Evolutionary conservation across 2,329 filamentous ascomycete genomes (phyloP).

Genomic region (Xylaria digitata): DNA sequence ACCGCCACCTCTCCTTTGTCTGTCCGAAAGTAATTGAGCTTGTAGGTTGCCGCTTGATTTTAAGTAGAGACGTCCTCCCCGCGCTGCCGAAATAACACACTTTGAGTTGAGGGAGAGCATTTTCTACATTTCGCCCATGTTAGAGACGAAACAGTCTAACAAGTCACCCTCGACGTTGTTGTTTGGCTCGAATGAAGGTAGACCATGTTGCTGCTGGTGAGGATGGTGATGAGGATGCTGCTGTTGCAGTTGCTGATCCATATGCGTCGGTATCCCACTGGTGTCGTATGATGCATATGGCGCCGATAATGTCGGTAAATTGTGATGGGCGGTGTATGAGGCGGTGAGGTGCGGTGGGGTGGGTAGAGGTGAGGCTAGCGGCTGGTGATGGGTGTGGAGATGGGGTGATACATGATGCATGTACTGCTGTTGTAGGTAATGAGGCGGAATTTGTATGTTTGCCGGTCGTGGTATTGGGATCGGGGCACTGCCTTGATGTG

Average conservation of each 20-base stretch:
- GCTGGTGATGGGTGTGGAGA: slow-evolving; percentile 34
- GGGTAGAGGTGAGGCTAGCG: slow-evolving; percentile 28
- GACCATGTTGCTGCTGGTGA: slow-evolving; percentile 18
- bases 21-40: background rate
- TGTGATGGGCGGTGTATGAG: slow-evolving; percentile 30
- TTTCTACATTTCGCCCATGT: slow-evolving; percentile 34
- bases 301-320: slow-evolving; percentile 24
- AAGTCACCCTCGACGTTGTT: slow-evolving; percentile 28
- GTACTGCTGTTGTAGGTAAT: slow-evolving; percentile 36
- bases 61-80: background rate
- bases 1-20: background rate
- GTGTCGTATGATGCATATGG: slow-evolving; percentile 32
- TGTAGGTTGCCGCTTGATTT: background rate
- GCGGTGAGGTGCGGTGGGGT: slow-evolving; percentile 33
- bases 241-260: slow-evolving; percentile 29
- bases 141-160: slow-evolving; percentile 37
- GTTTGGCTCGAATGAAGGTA: slow-evolving; percentile 25
- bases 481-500: slow-evolving; percentile 26
- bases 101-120: background rate
- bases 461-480: slow-evolving; percentile 31
- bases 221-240: slow-evolving; percentile 12
- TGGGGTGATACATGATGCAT: slow-evolving; percentile 33
- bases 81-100: background rate
- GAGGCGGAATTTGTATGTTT: slow-evolving; percentile 32
- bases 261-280: slow-evolving; percentile 22